These are phyloP conservation scores for Leishmania turanica DNA, from an alignment of 208 protist genomes.

Conservation along the genomic window DNA sequence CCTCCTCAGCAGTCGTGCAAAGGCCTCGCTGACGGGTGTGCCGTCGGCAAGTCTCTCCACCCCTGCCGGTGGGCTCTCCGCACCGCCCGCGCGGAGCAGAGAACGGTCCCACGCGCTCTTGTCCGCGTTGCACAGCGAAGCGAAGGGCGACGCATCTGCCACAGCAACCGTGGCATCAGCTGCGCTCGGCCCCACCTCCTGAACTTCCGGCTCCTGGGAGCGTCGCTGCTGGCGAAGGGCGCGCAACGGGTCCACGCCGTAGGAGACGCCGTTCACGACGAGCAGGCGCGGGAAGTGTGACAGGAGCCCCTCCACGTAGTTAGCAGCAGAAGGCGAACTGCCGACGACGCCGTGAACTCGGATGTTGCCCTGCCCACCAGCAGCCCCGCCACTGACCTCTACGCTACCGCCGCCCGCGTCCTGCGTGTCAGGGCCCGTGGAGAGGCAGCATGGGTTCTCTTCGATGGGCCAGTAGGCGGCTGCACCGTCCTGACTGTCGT, in stretches of 20 bases:
- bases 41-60: neutral
- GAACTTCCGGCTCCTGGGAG: neutral
- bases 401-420: neutral
- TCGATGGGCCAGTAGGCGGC: conserved; percentile 19
- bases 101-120: neutral
- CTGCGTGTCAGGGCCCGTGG: conserved; percentile 2
- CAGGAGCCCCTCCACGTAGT: conserved; percentile 49
- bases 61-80: neutral
- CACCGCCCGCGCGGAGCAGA: neutral
- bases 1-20: conserved; percentile 16
- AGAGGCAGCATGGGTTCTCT: conserved; percentile 48
- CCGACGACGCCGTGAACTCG: neutral
- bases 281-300: conserved; percentile 39
- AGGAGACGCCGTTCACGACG: conserved; percentile 63
- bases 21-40: neutral
- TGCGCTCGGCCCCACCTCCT: neutral
- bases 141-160: neutral
- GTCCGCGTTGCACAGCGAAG: neutral
- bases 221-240: conserved; percentile 19
- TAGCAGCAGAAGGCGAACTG: neutral
- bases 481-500: neutral
- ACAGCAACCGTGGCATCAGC: neutral
- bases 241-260: conserved; percentile 51
- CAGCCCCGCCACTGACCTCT: neutral
- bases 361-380: neutral